phyloP scores from a whole-genome alignment of 192 early-diverging fungal species.

The Dissophora ornata region DNA sequence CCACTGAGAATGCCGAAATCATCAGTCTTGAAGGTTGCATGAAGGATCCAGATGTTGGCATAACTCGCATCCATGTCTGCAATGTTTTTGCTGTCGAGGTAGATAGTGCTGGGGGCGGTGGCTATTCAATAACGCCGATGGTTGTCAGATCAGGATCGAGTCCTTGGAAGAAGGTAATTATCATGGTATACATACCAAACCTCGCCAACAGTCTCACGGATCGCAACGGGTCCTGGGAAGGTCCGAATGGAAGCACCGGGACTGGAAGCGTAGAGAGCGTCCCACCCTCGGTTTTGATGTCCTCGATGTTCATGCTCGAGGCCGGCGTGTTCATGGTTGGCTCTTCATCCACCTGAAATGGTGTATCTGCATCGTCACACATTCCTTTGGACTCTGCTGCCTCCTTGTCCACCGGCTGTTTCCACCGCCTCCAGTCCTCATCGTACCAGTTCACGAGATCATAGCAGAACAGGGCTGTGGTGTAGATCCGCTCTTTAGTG shows the following conservation, averaged over 20 bases:
- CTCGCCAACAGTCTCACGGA: conserved; percentile 58
- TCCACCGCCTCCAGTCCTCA: conserved; percentile 65
- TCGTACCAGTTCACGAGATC: conserved; percentile 65
- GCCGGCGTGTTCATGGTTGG: conserved; percentile 4
- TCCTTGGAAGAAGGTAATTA: no score
- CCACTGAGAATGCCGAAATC: conserved; percentile 57
- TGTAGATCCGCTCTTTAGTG: conserved; percentile 15
- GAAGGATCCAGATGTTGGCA: conserved; percentile 59
- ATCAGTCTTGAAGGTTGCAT: conserved; percentile 55
- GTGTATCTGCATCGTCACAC: conserved; percentile 4
- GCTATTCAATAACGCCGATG: conserved; percentile 19
- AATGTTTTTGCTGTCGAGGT: conserved; percentile 52
- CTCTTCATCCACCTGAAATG: conserved; percentile 15
- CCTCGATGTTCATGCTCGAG: conserved; percentile 33
- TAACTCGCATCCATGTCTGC: conserved; percentile 64
- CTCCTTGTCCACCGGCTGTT: conserved; percentile 1
- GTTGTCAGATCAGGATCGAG: no score
- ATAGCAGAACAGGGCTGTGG: conserved; percentile 61
- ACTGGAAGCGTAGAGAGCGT: conserved; percentile 13
- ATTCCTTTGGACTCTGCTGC: neutral
- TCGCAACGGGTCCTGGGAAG: conserved; percentile 65
- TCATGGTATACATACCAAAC: conserved; percentile 44
- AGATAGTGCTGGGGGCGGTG: conserved; percentile 38
- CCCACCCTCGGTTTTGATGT: conserved; percentile 24
- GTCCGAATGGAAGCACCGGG: conserved; percentile 60